A percentile compares a stretch with the other conserved stretches of the same genome.
Conservation (phyloP, 768 basidiomycete species). For the Mrakia hoshinonis region DNA sequence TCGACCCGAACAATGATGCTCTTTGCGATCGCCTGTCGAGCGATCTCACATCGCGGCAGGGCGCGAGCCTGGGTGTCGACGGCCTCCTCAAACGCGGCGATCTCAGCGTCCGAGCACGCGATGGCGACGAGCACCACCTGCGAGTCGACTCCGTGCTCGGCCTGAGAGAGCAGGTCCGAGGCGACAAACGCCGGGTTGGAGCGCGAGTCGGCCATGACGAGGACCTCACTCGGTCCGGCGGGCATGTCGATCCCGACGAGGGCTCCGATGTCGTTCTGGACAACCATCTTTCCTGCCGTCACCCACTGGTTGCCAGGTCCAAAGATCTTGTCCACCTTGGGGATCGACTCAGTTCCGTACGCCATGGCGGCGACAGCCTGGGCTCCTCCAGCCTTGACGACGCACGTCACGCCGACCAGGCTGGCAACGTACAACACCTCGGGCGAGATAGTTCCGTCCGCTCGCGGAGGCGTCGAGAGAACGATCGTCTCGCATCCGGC, state of each 20-base stretch:
- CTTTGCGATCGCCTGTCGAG: conserved; percentile 78
- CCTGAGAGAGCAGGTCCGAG: conserved; percentile 92
- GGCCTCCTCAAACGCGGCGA: conserved; percentile 70
- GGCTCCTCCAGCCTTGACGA: conserved; percentile 90
- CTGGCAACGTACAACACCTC: conserved; percentile 96
- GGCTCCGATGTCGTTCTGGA: conserved; percentile 96
- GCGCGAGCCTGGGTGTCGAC: conserved; percentile 79
- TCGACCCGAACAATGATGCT: conserved; percentile 73
- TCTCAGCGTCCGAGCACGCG: conserved; percentile 52
- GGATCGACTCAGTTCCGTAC: conserved; percentile 87
- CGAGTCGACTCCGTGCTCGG: conserved; percentile 95
- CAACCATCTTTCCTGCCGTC: conserved; percentile 97
- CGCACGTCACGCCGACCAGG: conserved; percentile 77
- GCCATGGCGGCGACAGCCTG: conserved; percentile 95
- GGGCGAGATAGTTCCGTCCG: conserved; percentile 86
- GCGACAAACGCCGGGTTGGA: conserved; percentile 84
- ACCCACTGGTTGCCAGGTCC: conserved; percentile 99
- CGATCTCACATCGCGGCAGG: conserved; percentile 78
- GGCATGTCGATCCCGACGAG: conserved; percentile 98
- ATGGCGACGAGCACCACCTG: conserved; percentile 90
- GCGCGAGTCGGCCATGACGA: conserved; percentile 87
- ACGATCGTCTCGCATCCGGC: conserved; percentile 88
- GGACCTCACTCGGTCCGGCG: conserved; percentile 92
- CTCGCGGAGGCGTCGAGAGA: conserved; percentile 87
- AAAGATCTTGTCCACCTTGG: conserved; percentile 98